A percentile compares a stretch with the other conserved stretches of the same genome.
phyloP scores from a whole-genome alignment of 2,329 filamentous ascomycete genomes.

The Fusarium cyanostomum region DNA sequence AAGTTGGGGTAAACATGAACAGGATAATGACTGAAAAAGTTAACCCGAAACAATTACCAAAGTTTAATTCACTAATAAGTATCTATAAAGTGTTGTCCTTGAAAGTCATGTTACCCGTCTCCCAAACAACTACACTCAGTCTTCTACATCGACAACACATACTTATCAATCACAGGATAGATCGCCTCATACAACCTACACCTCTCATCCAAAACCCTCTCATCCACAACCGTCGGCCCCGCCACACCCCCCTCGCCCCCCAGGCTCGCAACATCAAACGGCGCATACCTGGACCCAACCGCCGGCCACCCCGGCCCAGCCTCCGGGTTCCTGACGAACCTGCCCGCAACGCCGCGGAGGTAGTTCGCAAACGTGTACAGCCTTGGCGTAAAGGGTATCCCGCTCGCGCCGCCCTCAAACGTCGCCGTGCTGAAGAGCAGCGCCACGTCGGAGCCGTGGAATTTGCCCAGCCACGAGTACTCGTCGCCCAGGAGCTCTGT shows the following conservation, averaged over 20 bases:
- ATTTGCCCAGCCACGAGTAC: conserved; percentile 40
- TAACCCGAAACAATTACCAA: no score
- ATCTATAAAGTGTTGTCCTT: no score
- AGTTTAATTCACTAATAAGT: no score
- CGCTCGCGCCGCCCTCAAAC: conserved; percentile 10
- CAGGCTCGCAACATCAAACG: conserved; percentile 35
- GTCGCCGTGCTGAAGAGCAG: conserved; percentile 38
- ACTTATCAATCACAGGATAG: conserved; percentile 26
- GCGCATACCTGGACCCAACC: conserved; percentile 33
- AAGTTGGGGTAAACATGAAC: no score
- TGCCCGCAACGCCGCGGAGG: conserved; percentile 35
- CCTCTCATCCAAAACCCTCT: conserved; percentile 26
- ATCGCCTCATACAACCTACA: conserved; percentile 33
- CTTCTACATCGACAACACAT: conserved; percentile 4
- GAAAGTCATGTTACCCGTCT: no score
- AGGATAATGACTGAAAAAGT: no score
- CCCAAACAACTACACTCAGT: background rate
- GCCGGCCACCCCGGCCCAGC: conserved; percentile 40
- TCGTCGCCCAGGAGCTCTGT: conserved; percentile 28
- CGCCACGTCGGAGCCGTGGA: conserved; percentile 40
- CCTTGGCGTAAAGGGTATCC: conserved; percentile 22
- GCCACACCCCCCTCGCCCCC: conserved; percentile 24
- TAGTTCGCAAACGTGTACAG: conserved; percentile 39
- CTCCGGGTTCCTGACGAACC: conserved; percentile 38
- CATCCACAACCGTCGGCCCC: conserved; percentile 31